Evolutionary conservation across 2,329 filamentous ascomycete genomes (phyloP).

Genomic region (Fusarium humuli): DNA sequence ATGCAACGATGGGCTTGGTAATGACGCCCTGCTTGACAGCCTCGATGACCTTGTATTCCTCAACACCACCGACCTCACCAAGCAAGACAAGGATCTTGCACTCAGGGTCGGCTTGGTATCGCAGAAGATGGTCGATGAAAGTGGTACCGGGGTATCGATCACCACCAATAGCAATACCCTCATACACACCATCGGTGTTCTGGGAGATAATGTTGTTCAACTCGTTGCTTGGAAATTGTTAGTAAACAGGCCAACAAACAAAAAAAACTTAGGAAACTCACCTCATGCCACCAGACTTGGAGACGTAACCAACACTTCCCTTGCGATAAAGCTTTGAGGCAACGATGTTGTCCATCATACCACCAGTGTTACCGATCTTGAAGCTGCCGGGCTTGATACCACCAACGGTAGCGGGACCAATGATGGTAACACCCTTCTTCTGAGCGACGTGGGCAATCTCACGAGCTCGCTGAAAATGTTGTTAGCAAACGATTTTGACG

Average conservation of each 20-base stretch:
- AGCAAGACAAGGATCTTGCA: slow-evolving; percentile 98
- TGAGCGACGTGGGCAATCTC: slow-evolving; percentile 96
- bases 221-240: slow-evolving; percentile 72
- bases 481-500: slow-evolving; percentile 25
- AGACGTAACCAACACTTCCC: slow-evolving; percentile 98
- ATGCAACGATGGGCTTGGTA: slow-evolving; percentile 98
- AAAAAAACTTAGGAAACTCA: too few relatives aligned
- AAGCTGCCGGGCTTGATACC: slow-evolving; percentile 99
- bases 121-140: slow-evolving; percentile 97
- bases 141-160: slow-evolving; percentile 98
- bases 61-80: slow-evolving; percentile 98
- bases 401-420: slow-evolving; percentile 97
- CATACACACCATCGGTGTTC: slow-evolving; percentile 97
- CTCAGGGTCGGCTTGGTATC: slow-evolving; percentile 95
- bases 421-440: slow-evolving; percentile 99
- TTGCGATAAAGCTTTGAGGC: slow-evolving; percentile 99
- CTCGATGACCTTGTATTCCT: slow-evolving; percentile 99
- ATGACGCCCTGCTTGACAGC: slow-evolving; percentile 94
- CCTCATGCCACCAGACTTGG: slow-evolving; percentile 97
- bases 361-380: slow-evolving; percentile 99
- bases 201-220: slow-evolving; percentile 99
- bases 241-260: too few relatives aligned
- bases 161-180: slow-evolving; percentile 99
- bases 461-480: slow-evolving; percentile 78
- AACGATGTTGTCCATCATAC: slow-evolving; percentile 99